Base-by-base conservation (phyloP, 2,329 filamentous ascomycete species). In the Knoxdaviesia proteae region DNA sequence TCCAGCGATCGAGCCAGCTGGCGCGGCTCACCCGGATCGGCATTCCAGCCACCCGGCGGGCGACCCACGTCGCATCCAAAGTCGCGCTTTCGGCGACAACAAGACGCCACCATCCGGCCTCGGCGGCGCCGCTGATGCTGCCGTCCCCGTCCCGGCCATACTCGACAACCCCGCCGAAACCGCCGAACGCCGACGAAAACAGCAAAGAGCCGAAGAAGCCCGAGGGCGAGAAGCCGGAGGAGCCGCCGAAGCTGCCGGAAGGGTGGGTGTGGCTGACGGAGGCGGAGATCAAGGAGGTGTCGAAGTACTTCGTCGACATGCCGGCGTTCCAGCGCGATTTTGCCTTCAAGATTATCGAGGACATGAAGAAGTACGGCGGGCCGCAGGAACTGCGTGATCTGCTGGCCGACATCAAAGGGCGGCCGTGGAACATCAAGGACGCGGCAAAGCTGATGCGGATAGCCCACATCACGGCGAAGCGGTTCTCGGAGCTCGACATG, bases 281-380 rank as follows among this genome's bases (percentile, higher is more conserved):
- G 42, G 56, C 63, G 6, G 65, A 69, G 49, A 52, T 67, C 30
- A 48, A 71, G 52, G 60, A 67, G 40, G 56, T 88, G 40, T 62
- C 76, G 46, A 61, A 68, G 32, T 66, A 82, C 47, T 58, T 80
- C 46, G 71, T 71, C 49, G 63, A 67, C 46, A 65, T 84, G 44
- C 78, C 80, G 6, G 63, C 67, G 43, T 65, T 67, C n/a, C 75
- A 83, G 58, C 64, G 65, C 36, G 59, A 71, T 41, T 61, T 68
- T 29, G 57, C 86, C 45, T 66, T 74, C 45, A 65, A 71, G 40
- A 65, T 76, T 6, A 59, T 81, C n/a, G 61, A 69, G 47, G 62
- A 68, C 32, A 67, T 88, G 47, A 74, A 77, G 59, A 65, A 67
- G 46, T 67, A 76, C 37, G 84, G 84, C 7, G 71, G 84, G 10